A percentile compares a stretch with the other conserved stretches of the same genome.
Evolutionary conservation across 1,284 basidiomycete genomes (phyloP).

Genomic region (Afroboletus lepidellus): DNA sequence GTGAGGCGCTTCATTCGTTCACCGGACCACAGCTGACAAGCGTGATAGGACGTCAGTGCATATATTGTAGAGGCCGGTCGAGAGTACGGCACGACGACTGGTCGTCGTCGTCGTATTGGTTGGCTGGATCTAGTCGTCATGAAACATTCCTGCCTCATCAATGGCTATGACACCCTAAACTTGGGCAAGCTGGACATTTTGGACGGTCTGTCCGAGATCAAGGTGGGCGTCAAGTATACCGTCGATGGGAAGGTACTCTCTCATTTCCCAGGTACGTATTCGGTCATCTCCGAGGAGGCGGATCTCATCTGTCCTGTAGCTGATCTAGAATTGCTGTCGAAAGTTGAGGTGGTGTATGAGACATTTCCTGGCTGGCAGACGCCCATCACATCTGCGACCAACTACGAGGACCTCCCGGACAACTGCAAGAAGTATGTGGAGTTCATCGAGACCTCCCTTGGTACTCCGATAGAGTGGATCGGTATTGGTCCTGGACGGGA

Average conservation of each 20-base stretch:
- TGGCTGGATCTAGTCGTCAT: constrained; percentile 98
- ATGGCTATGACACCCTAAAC: constrained; percentile 93
- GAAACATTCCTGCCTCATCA: constrained; percentile 91
- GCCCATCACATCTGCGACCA: constrained; percentile 66
- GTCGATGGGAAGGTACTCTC: constrained; percentile 76
- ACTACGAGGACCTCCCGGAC: constrained; percentile 79
- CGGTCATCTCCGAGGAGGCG: background rate
- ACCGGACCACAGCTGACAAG: background rate
- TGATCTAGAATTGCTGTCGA: constrained; percentile 79
- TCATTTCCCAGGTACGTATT: constrained; percentile 82
- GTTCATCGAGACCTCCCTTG: constrained; percentile 83
- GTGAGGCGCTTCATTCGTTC: constrained; percentile 40
- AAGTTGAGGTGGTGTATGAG: constrained; percentile 87
- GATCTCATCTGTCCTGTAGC: constrained; percentile 44
- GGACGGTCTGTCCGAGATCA: constrained; percentile 85
- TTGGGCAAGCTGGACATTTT: constrained; percentile 96
- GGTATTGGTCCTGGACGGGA: constrained; percentile 86
- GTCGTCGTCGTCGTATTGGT: constrained; percentile 88
- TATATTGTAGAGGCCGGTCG: constrained; percentile 93
- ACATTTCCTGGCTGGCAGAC: constrained; percentile 92
- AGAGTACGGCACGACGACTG: constrained; percentile 93
- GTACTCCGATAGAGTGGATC: constrained; percentile 88
- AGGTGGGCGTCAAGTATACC: constrained; percentile 82
- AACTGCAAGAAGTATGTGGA: constrained; percentile 87
- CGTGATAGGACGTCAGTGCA: constrained; percentile 69